A percentile compares a stretch with the other conserved stretches of the same genome.
These are phyloP conservation scores for Penstemon davidsonii DNA, from an alignment of 257 asterid species.

Conservation along the genomic window DNA sequence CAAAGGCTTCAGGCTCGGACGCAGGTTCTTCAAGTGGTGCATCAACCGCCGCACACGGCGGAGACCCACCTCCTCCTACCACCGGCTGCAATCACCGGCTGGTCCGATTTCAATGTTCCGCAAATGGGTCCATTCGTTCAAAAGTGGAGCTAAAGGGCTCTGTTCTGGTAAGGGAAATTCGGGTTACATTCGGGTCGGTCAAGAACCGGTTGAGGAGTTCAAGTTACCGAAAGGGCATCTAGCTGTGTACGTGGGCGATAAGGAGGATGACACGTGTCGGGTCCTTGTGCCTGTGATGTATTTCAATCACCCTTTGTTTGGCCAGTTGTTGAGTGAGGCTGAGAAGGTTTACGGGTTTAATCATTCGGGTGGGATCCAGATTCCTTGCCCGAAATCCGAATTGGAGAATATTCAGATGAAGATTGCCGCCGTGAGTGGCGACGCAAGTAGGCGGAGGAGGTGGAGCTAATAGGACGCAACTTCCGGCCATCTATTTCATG, in stretches of 20 bases:
- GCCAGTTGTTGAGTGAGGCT: constrained; percentile 51
- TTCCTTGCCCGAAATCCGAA: constrained; percentile 61
- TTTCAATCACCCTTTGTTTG: constrained; percentile 67
- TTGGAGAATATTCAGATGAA: constrained; percentile 54
- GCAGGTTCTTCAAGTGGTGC: constrained; percentile 40
- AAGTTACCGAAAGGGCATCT: constrained; percentile 58
- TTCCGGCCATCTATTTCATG: background rate
- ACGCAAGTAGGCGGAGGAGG: constrained; percentile 32
- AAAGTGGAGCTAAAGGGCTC: constrained; percentile 25
- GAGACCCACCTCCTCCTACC: constrained; percentile 7
- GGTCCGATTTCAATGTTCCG: constrained; percentile 37
- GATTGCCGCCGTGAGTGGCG: constrained; percentile 49
- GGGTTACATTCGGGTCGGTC: constrained; percentile 44
- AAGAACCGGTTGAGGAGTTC: constrained; percentile 24
- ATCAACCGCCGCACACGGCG: constrained; percentile 33
- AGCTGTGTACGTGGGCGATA: constrained; percentile 67
- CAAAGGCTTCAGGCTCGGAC: constrained; percentile 51
- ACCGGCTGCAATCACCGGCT: constrained; percentile 19
- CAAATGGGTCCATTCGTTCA: constrained; percentile 37
- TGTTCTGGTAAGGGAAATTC: constrained; percentile 19
- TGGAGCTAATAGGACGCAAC: constrained; percentile 25
- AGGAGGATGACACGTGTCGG: constrained; percentile 48
- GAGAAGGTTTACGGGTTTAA: constrained; percentile 60
- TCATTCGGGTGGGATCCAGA: constrained; percentile 66
- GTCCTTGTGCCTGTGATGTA: constrained; percentile 67